These are phyloP conservation scores for Rosa lucieae DNA, from an alignment of 306 rosid genomes.

Conservation along the genomic window DNA sequence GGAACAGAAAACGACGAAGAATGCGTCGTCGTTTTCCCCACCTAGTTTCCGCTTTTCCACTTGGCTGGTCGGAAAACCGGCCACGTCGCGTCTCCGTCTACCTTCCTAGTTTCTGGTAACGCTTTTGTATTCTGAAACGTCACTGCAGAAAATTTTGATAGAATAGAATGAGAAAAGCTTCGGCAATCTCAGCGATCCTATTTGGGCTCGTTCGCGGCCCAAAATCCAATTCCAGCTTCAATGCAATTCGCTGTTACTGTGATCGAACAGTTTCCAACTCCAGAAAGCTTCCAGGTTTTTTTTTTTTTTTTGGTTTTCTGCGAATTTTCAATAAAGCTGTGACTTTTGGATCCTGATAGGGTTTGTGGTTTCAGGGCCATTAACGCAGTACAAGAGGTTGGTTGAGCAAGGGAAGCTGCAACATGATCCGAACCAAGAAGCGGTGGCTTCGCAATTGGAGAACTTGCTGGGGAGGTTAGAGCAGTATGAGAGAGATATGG, in stretches of 20 bases:
- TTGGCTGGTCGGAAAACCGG: conserved; percentile 28
- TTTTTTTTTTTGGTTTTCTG: neutral
- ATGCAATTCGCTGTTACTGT: conserved; percentile 44
- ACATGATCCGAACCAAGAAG: conserved; percentile 80
- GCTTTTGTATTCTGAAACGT: neutral
- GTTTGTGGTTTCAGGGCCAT: conserved; percentile 55
- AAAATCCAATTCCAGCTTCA: conserved; percentile 24
- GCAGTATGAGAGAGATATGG: conserved; percentile 84
- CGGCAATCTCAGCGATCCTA: conserved; percentile 34
- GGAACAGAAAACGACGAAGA: neutral
- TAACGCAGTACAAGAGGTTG: conserved; percentile 54
- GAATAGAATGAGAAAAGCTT: conserved; percentile 40
- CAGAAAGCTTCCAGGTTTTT: conserved; percentile 44
- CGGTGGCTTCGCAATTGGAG: conserved; percentile 70
- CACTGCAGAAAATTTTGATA: neutral
- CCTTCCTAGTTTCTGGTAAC: neutral
- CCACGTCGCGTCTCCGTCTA: conserved; percentile 53
- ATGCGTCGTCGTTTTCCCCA: neutral
- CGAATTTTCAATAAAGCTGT: neutral
- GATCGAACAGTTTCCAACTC: conserved; percentile 33
- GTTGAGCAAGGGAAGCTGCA: conserved; percentile 80
- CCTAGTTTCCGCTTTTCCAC: conserved; percentile 5
- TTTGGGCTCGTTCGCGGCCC: conserved; percentile 32
- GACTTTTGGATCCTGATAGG: neutral
- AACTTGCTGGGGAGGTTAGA: conserved; percentile 78